Base-by-base conservation (phyloP, 495 filamentous ascomycete species). In the Extremus antarcticus region DNA sequence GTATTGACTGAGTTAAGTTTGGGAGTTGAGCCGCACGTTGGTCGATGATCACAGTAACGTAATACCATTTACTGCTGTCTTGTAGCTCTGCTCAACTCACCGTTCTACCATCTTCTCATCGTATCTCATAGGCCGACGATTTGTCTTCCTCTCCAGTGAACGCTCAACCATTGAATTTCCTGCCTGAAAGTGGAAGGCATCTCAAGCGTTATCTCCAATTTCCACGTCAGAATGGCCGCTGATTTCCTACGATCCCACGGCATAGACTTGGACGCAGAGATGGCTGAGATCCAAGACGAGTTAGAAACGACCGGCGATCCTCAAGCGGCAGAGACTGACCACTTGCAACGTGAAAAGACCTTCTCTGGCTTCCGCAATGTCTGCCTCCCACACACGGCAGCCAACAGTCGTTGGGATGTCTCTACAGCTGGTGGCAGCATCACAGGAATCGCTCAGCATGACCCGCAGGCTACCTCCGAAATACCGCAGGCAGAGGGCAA, bases 381-480 rank as follows among this genome's bases (percentile, higher is more conserved):
- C 25, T 68, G 69, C 50, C 65, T 81, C 2, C 68, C 73, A 16
- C 19, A 56, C 29, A 67, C 61, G 21, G 58, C 64, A 0, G 52
- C 64, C 13, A 52, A 64, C 11, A 70, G 66, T 0, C 59, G 67
- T 9, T 78, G 72, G 73, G 68, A 76, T 58, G 64, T 81, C 48
- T 59, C 64, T 23, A 57, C 80, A 38, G 54, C 56, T 3, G 49
- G 69, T 10, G 72, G 72, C 41, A 65, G 56, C 23, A 73, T 82
- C 59, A 43, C 63, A 1, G 63, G 65, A 22, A 62, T 16, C 47
- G 54, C 15, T 60, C 72, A 66, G 25, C 47, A 29, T 64, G 8
- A 65, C 71, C 9, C 60, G 55, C 41, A 64, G 68, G 41, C 53
- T 25, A 50, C 69, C 45, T 50, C 68, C 25, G 2, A 25, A n/a